phyloP scores from a whole-genome alignment of 768 basidiomycete genomes.

The Hypholoma fasciculare region DNA sequence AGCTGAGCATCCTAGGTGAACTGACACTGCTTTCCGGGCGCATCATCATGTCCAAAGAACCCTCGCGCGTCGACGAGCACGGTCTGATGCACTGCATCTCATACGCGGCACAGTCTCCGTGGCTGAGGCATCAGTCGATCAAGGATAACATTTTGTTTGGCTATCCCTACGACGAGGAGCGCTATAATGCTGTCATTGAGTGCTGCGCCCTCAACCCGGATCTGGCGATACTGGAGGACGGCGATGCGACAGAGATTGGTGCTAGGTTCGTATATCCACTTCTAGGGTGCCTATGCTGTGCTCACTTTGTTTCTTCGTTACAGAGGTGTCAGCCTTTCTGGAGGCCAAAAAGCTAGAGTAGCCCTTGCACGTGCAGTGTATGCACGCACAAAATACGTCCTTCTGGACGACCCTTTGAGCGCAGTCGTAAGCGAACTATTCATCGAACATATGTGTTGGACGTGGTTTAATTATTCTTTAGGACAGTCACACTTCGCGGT shows the following conservation, averaged over 20 bases:
- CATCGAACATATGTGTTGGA: not conserved
- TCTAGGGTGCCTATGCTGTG: not conserved
- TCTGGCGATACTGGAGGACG: constrained; percentile 82
- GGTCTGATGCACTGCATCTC: constrained; percentile 66
- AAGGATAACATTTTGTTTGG: constrained; percentile 84
- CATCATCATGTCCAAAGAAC: constrained; percentile 68
- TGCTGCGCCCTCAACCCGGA: constrained; percentile 84
- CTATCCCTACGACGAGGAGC: constrained; percentile 65
- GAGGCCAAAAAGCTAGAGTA: constrained; percentile 85
- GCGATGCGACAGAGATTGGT: constrained; percentile 84
- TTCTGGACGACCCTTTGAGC: constrained; percentile 83
- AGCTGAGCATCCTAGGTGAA: constrained; percentile 61
- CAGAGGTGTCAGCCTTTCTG: constrained; percentile 74
- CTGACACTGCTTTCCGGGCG: constrained; percentile 53
- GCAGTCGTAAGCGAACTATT: constrained; percentile 59
- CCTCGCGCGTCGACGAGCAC: constrained; percentile 55
- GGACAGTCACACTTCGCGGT: constrained; percentile 35
- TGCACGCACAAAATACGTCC: constrained; percentile 62
- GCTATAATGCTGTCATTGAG: constrained; percentile 77
- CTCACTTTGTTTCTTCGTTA: not conserved
- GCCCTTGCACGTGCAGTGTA: constrained; percentile 85
- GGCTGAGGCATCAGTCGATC: constrained; percentile 72
- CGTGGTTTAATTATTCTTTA: constrained; percentile 3
- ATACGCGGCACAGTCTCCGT: constrained; percentile 73
- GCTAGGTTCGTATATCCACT: constrained; percentile 40